These are phyloP conservation scores for Ceratobasidium sp. DNA, from an alignment of 1,284 basidiomycete species.

Conservation along the genomic window DNA sequence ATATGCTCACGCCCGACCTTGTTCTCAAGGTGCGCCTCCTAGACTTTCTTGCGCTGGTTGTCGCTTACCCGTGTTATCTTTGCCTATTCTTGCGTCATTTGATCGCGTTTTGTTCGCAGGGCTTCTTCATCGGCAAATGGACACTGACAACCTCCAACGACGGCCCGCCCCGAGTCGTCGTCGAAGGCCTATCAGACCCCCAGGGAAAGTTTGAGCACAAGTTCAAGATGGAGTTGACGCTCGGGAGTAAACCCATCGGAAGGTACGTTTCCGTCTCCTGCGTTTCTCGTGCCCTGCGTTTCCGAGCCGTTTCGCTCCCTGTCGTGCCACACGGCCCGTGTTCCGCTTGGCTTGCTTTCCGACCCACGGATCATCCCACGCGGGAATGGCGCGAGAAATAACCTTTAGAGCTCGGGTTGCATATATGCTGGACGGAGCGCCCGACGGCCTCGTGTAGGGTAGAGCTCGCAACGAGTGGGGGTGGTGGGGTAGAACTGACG, in stretches of 20 bases:
- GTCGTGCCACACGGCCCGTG: not conserved
- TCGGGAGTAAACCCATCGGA: conserved; percentile 80
- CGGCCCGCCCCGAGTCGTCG: conserved; percentile 61
- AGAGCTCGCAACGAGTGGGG: no score
- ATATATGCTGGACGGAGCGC: no score
- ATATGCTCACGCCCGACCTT: conserved; percentile 74
- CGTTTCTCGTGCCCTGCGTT: not conserved
- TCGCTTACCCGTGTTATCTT: not conserved
- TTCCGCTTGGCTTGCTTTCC: conserved; percentile 3
- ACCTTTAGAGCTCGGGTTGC: no score
- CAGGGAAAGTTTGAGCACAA: conserved; percentile 61
- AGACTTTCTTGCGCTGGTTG: not conserved
- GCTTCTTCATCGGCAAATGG: conserved; percentile 74
- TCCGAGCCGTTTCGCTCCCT: not conserved
- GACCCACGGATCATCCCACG: no score
- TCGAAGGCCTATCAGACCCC: conserved; percentile 68
- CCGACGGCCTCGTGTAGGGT: no score
- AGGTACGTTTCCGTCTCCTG: conserved; percentile 49
- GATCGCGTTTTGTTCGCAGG: conserved; percentile 53
- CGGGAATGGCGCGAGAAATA: no score
- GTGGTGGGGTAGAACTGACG: conserved; percentile 85
- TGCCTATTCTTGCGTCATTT: conserved; percentile 4
- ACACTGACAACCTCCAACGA: conserved; percentile 49
- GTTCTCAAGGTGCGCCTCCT: conserved; percentile 72
- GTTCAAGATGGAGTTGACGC: conserved; percentile 82